phyloP scores from a whole-genome alignment of 2,329 filamentous ascomycete species.

The Exophiala calicioides region DNA sequence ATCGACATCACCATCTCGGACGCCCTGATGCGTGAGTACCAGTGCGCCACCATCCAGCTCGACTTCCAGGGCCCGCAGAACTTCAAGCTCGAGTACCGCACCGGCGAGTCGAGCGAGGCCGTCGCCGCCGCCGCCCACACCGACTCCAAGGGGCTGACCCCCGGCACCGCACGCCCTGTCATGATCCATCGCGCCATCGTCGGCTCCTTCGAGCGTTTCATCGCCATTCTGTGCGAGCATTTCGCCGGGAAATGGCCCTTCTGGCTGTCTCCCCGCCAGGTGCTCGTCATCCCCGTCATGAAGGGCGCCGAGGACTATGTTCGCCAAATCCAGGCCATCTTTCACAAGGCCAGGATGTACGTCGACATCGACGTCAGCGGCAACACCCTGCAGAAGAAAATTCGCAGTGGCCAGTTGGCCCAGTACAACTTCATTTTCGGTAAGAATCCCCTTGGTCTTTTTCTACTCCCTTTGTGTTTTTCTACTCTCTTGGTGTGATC shows the following conservation, averaged over 20 bases:
- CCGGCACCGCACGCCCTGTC: constrained; percentile 51
- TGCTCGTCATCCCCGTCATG: constrained; percentile 54
- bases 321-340: constrained; percentile 47
- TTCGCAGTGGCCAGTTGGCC: constrained; percentile 49
- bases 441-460: constrained; percentile 33
- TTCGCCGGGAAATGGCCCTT: constrained; percentile 56
- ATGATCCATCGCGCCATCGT: constrained; percentile 56
- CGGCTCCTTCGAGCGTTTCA: constrained; percentile 54
- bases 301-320: constrained; percentile 52
- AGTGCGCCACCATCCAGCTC: constrained; percentile 92
- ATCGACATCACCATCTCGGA: constrained; percentile 96
- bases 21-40: constrained; percentile 78
- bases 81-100: constrained; percentile 86
- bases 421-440: constrained; percentile 56
- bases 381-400: constrained; percentile 56
- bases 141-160: constrained; percentile 36
- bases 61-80: constrained; percentile 84
- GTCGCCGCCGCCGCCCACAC: constrained; percentile 33
- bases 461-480: background rate
- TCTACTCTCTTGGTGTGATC: background rate
- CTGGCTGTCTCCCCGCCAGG: constrained; percentile 54
- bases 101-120: constrained; percentile 62
- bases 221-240: constrained; percentile 53
- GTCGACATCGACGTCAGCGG: constrained; percentile 52
- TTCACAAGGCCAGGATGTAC: constrained; percentile 48